Base-by-base conservation (phyloP, 129 eudicot genomes). In the carrot (Daucus carota) region DNA sequence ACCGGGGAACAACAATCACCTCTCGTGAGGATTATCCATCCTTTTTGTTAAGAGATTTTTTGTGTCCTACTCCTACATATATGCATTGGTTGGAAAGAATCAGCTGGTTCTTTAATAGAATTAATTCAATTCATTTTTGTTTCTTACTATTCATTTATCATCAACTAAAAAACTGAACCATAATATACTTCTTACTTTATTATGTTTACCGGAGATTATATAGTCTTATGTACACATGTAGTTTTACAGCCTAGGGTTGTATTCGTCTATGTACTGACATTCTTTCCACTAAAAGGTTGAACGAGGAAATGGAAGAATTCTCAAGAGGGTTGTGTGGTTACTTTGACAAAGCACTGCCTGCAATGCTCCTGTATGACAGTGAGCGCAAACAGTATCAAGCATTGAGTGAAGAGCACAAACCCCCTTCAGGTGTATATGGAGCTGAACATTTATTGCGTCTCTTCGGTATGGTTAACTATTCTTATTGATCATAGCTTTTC, bases 401-500 rank as follows among this genome's bases (percentile, higher is more conserved):
- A 44, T 77, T 85, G 7, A 79, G 89, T 70, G 74, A 75, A n/a
- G 90, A 87, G 75, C 78, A 85, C 73, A 82, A 78, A 68, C 88
- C 97, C 70, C 99, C 99, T 48, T 91, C 99, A 78, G 85, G 80
- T 33, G 68, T 94, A 38, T 94, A 94, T 76, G 99, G 99, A 57
- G 99, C 99, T 72, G 97, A 94, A 80, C 99, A 94, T 89, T 87
- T 94, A 34, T 54, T 94, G 72, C 98, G 97, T 52, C 93, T 94
- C 28, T 91, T 94, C 74, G 98, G 98, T 94, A 91, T 31, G 88
- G 73, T 81, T 28, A 1, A 50, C 11, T 28, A 59, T 11, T 26
- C 34, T 24, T n/a, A 6, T 18, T 11, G 54, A 46, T 13, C 15
- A 2, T 17, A n/a, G n/a, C 40, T 36, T 36, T 36, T 5, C 40